A percentile compares a stretch with the other conserved stretches of the same genome.
These are phyloP conservation scores for Pulveroboletus ravenelii DNA, from an alignment of 768 basidiomycete genomes.

Conservation along the genomic window DNA sequence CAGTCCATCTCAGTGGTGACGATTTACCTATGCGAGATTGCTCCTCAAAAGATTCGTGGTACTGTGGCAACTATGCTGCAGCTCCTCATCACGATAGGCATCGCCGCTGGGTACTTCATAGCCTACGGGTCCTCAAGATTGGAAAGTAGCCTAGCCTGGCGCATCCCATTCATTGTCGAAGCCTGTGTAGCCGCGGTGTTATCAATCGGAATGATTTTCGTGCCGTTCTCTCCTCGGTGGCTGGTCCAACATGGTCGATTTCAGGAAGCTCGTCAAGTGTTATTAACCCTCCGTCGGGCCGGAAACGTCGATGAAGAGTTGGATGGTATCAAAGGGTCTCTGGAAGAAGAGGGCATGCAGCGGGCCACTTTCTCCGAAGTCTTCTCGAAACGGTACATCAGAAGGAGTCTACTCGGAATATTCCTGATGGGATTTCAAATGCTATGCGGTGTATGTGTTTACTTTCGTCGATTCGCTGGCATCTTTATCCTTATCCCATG, in stretches of 20 bases:
- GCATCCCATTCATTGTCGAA: slow-evolving; percentile 26
- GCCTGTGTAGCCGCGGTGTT: slow-evolving; percentile 16
- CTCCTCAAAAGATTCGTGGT: slow-evolving; percentile 39
- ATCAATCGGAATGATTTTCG: slow-evolving; percentile 21
- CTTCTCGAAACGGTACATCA: slow-evolving; percentile 27
- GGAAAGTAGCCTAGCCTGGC: slow-evolving; percentile 24
- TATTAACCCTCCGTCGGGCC: slow-evolving; percentile 16
- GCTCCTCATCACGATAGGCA: slow-evolving; percentile 40
- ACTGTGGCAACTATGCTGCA: slow-evolving; percentile 39
- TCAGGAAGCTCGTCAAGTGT: slow-evolving; percentile 30
- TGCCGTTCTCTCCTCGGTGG: slow-evolving; percentile 22
- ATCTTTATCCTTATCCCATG: background rate
- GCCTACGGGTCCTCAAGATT: slow-evolving; percentile 24
- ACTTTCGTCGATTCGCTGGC: background rate
- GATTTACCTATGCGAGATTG: slow-evolving; percentile 38
- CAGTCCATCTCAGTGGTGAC: slow-evolving; percentile 41
- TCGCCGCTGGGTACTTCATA: slow-evolving; percentile 33
- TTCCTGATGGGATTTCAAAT: slow-evolving; percentile 44
- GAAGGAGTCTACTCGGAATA: slow-evolving; percentile 36
- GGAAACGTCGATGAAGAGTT: slow-evolving; percentile 21
- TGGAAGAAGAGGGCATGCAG: slow-evolving; percentile 21
- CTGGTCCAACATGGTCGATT: slow-evolving; percentile 31
- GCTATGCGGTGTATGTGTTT: slow-evolving; percentile 27
- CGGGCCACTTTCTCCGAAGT: slow-evolving; percentile 24
- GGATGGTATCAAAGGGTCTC: slow-evolving; percentile 12